Evolutionary conservation across 257 asterid genomes (phyloP).

Genomic region (Nicotiana tomentosiformis): DNA sequence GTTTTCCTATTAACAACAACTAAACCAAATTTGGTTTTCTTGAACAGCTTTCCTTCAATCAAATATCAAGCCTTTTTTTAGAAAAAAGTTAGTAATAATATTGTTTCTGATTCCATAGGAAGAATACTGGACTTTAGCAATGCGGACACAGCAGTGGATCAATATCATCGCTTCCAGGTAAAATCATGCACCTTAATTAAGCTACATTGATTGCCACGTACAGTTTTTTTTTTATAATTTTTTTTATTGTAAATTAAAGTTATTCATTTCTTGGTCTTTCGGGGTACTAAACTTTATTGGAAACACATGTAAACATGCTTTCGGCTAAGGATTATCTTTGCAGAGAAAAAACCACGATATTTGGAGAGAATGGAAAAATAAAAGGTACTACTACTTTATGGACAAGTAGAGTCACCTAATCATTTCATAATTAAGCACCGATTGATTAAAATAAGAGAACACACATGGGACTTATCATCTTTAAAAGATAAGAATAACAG

Average conservation of each 20-base stretch:
- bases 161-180: conserved; percentile 79
- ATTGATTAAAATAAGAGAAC: neutral
- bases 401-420: neutral
- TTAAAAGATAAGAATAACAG: conserved; percentile 15
- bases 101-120: conserved; percentile 26
- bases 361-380: neutral
- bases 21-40: too few species aligned
- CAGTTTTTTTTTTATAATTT: neutral
- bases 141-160: conserved; percentile 79
- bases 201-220: neutral
- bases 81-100: too few species aligned
- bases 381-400: neutral
- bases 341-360: neutral
- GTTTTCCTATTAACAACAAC: too few species aligned
- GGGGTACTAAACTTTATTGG: neutral
- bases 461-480: neutral
- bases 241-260: neutral
- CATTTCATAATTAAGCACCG: neutral
- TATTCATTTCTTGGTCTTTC: neutral
- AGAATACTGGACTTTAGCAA: conserved; percentile 81
- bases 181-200: neutral
- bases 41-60: too few species aligned
- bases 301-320: neutral
- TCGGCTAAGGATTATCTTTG: neutral
- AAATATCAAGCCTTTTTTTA: too few species aligned